Evolutionary conservation across 2,329 filamentous ascomycete genomes (phyloP).

Genomic region (Monilinia fructigena): DNA sequence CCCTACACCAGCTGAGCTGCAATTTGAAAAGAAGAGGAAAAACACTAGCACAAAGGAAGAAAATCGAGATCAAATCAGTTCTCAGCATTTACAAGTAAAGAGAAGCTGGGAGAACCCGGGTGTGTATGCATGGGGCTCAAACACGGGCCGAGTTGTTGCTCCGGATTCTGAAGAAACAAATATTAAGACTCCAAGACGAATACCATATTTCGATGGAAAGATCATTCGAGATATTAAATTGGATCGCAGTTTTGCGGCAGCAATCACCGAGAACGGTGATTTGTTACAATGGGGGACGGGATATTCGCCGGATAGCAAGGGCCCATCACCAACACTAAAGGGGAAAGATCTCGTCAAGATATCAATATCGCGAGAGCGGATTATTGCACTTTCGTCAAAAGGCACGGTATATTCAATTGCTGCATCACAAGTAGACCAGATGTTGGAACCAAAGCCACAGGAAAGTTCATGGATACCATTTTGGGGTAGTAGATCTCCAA

Average conservation of each 20-base stretch:
- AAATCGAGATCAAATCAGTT: conserved; percentile 72
- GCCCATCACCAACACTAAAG: conserved; percentile 69
- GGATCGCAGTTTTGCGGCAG: conserved; percentile 77
- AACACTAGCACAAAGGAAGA: conserved; percentile 65
- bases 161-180: conserved; percentile 74
- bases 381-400: conserved; percentile 72
- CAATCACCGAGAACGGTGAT: conserved; percentile 83
- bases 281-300: conserved; percentile 87
- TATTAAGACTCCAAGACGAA: conserved; percentile 76
- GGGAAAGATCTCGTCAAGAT: conserved; percentile 80
- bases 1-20: conserved; percentile 50
- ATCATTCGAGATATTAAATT: conserved; percentile 85
- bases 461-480: conserved; percentile 71
- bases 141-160: conserved; percentile 79
- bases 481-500: conserved; percentile 56
- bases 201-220: conserved; percentile 80
- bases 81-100: conserved; percentile 84
- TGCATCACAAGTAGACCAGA: conserved; percentile 70
- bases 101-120: conserved; percentile 79
- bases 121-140: conserved; percentile 92
- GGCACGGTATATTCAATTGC: conserved; percentile 86
- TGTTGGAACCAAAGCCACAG: conserved; percentile 59
- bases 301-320: conserved; percentile 63
- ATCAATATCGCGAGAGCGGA: conserved; percentile 75
- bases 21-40: conserved; percentile 66